These are phyloP conservation scores for Suillus subaureus DNA, from an alignment of 768 basidiomycete species.

Conservation along the genomic window DNA sequence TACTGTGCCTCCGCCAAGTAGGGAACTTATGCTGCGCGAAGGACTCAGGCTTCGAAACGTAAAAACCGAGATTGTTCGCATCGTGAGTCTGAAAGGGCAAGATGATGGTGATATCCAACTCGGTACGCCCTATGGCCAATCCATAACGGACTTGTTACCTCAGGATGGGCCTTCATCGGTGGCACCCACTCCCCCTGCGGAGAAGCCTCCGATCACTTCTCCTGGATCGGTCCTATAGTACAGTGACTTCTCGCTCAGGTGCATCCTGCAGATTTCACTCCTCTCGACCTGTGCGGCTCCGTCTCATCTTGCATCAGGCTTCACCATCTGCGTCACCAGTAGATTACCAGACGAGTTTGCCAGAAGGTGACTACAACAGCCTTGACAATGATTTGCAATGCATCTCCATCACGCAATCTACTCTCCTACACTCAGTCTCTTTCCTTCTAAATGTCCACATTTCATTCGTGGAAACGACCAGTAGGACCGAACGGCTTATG, in stretches of 20 bases:
- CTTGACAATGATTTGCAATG: conserved; percentile 65
- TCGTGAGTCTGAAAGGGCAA: conserved; percentile 55
- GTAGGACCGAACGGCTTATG: conserved; percentile 66
- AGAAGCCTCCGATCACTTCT: conserved; percentile 42
- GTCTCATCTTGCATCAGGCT: conserved; percentile 78
- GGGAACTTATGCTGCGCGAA: conserved; percentile 65
- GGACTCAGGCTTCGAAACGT: conserved; percentile 81
- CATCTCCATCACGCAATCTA: conserved; percentile 76
- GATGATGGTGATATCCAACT: conserved; percentile 34
- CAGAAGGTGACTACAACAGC: conserved; percentile 45
- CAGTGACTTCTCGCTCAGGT: conserved; percentile 80
- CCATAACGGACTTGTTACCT: conserved; percentile 6
- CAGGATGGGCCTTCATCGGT: conserved; percentile 37
- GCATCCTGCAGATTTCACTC: conserved; percentile 92
- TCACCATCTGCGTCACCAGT: conserved; percentile 51
- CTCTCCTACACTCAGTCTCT: conserved; percentile 79
- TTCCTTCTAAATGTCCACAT: conserved; percentile 75
- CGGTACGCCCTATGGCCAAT: neutral
- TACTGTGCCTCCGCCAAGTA: conserved; percentile 74
- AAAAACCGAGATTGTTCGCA: conserved; percentile 74
- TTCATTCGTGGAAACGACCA: conserved; percentile 76
- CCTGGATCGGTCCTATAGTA: conserved; percentile 36
- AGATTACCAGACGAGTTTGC: conserved; percentile 46
- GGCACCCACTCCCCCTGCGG: conserved; percentile 21
- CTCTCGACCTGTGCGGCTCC: conserved; percentile 67